Evolutionary conservation across 2,329 filamentous ascomycete genomes (phyloP), one percentile per base, ranked within the genome.

Genomic region (Pezicula neosporulosa): DNA sequence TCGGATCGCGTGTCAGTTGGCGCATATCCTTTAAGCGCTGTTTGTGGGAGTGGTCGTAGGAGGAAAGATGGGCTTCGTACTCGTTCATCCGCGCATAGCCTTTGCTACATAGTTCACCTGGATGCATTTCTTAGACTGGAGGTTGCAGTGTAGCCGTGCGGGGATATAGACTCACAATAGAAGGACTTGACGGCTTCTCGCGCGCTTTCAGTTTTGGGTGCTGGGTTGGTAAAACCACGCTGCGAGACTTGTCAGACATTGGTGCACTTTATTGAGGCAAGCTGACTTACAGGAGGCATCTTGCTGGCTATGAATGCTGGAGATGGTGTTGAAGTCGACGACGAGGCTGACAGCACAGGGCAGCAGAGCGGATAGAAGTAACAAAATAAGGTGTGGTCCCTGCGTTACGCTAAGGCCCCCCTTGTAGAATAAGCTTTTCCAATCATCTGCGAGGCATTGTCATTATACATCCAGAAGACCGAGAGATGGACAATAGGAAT

Each of bases 51-150:
- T 99, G 94, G 67, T 97, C 94, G 70, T 97, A 97, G 63, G 89
- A 94, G 57, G 85, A 85, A 51, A 97, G 89, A 69, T 99, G 94
- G 7, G 92, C 87, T 70, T 97, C 93, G 69, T 95, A 97, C 68
- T 97, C 93, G 66, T 95, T 93, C 79, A 96, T 93, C 50, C 94
- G 90, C 2, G 86, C 85, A 72, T 97, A 99, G 62, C 92, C 93
- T 73, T 97, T 97, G 57, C 87, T 85, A 75, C 94, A 97, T 49
- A 97, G 82, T 38, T 85, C 82, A 75, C 83, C 77, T 76, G 51
- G 2, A 1, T 7, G 35, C 27, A 48, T 57, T 37, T 60, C 55
- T 39, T 38, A 48, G 43, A 10, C 24, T 35, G 28, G 21, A 6
- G 27, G 24, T 10, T 24, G 41, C 37, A 37, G 45, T 43, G 42